A percentile compares a stretch with the other conserved stretches of the same genome.
Conservation (phyloP, 2,329 filamentous ascomycete species). For the Microcyclospora pomicola region DNA sequence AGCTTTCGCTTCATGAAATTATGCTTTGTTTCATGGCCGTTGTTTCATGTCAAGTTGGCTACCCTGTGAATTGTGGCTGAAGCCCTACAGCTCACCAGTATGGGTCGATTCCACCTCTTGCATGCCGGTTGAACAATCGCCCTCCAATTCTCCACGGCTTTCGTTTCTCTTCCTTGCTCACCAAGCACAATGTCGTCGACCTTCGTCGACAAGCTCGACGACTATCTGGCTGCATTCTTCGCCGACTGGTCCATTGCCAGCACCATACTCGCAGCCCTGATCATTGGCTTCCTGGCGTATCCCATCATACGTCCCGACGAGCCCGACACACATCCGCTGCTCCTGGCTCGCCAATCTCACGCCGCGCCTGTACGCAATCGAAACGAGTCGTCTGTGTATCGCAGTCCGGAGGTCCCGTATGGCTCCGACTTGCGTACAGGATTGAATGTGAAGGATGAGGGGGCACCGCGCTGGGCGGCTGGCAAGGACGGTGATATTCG, state of each 20-base stretch:
- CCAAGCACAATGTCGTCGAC: conserved; percentile 4
- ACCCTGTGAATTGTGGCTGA: too few species aligned
- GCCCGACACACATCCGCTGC: conserved; percentile 80
- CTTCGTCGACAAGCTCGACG: conserved; percentile 55
- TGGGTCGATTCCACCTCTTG: too few species aligned
- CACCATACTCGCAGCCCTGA: conserved; percentile 52
- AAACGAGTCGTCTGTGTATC: conserved; percentile 73
- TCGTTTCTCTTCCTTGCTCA: too few species aligned
- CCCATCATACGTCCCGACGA: conserved; percentile 58
- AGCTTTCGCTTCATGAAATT: too few species aligned
- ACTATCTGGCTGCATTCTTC: conserved; percentile 52
- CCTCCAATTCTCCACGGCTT: too few species aligned
- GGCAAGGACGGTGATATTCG: conserved; percentile 81
- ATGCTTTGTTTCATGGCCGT: too few species aligned
- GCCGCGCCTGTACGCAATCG: conserved; percentile 67
- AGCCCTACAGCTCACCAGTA: too few species aligned
- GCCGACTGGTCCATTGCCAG: conserved; percentile 74
- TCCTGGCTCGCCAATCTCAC: conserved; percentile 72
- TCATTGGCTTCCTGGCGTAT: conserved; percentile 57
- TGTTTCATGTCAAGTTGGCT: too few species aligned
- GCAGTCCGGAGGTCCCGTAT: conserved; percentile 72
- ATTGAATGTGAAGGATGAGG: conserved; percentile 67
- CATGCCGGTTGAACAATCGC: too few species aligned
- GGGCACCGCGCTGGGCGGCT: conserved; percentile 65
- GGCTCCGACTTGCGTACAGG: conserved; percentile 67